phyloP scores from a whole-genome alignment of 306 rosid genomes.

The Arachis hypogaea region DNA sequence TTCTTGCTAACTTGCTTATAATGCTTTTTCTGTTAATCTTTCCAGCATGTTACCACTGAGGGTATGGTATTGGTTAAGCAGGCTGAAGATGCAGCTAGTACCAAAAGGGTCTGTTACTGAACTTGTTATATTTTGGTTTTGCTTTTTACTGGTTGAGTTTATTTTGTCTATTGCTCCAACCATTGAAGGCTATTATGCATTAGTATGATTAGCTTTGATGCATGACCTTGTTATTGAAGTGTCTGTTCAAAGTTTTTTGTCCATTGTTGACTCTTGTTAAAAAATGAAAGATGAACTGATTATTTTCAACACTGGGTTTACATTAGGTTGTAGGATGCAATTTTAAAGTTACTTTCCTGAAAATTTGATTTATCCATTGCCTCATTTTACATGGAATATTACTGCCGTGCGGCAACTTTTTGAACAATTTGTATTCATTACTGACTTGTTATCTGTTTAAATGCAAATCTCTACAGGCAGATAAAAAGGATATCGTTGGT shows the following conservation, averaged over 20 bases:
- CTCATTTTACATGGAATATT: constrained; percentile 14
- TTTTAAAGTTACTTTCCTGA: constrained; percentile 29
- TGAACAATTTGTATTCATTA: constrained; percentile 32
- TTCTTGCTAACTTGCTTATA: constrained; percentile 14
- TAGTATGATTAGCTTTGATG: not conserved
- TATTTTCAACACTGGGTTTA: constrained; percentile 3
- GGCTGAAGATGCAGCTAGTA: constrained; percentile 98
- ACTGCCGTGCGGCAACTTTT: constrained; percentile 5
- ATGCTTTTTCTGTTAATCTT: constrained; percentile 30
- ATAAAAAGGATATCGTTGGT: constrained; percentile 75
- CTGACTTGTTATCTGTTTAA: constrained; percentile 38
- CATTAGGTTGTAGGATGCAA: constrained; percentile 6
- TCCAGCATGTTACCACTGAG: constrained; percentile 92
- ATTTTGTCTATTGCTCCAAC: constrained; percentile 17
- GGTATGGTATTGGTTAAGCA: constrained; percentile 94
- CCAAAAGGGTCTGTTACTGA: constrained; percentile 66
- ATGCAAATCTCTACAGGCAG: constrained; percentile 65
- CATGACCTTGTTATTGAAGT: constrained; percentile 2
- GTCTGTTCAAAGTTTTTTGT: constrained; percentile 20
- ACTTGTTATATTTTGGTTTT: constrained; percentile 27
- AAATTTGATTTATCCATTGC: constrained; percentile 12
- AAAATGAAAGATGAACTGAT: constrained; percentile 2
- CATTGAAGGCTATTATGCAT: constrained; percentile 16
- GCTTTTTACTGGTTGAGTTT: constrained; percentile 24
- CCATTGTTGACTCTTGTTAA: not conserved